Conservation (phyloP, 495 filamentous ascomycete genomes). For the Pyronema omphalodes region DNA sequence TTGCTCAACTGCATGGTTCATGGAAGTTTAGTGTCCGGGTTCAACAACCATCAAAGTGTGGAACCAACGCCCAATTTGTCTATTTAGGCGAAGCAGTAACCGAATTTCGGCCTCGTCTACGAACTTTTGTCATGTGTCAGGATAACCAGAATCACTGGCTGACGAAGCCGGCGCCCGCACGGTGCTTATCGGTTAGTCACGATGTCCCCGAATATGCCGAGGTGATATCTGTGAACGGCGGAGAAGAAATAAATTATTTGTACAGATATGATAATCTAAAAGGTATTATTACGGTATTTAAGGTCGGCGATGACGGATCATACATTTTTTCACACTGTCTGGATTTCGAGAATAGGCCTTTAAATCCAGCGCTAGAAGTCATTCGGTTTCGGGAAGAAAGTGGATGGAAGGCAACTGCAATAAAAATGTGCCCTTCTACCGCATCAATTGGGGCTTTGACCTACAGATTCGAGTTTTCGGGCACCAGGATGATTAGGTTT, state of each 20-base stretch:
- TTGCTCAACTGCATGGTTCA: slow-evolving; percentile 51
- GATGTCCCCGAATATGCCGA: slow-evolving; percentile 33
- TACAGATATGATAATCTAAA: slow-evolving; percentile 28
- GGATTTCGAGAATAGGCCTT: slow-evolving; percentile 15
- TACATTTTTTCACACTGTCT: slow-evolving; percentile 51
- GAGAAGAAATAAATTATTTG: slow-evolving; percentile 30
- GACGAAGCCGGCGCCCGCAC: not conserved
- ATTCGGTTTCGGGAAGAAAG: slow-evolving; percentile 16
- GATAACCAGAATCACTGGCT: not conserved
- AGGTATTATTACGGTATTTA: slow-evolving; percentile 41
- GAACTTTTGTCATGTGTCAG: slow-evolving; percentile 22
- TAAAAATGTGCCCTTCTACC: slow-evolving; percentile 36
- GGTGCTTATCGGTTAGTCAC: not conserved
- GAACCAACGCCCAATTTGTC: slow-evolving; percentile 37
- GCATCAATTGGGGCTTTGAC: slow-evolving; percentile 43
- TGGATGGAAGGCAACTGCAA: slow-evolving; percentile 37
- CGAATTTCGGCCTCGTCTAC: slow-evolving; percentile 41
- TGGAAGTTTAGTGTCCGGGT: slow-evolving; percentile 42
- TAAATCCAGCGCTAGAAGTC: slow-evolving; percentile 24
- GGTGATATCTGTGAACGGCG: slow-evolving; percentile 42
- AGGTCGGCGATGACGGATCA: slow-evolving; percentile 33
- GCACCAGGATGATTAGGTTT: slow-evolving; percentile 34
- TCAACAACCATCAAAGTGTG: slow-evolving; percentile 29
- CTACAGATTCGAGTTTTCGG: slow-evolving; percentile 40
- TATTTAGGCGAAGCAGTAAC: slow-evolving; percentile 32